phyloP scores from a whole-genome alignment of 306 rosid genomes.

The Styphnolobium japonicum region DNA sequence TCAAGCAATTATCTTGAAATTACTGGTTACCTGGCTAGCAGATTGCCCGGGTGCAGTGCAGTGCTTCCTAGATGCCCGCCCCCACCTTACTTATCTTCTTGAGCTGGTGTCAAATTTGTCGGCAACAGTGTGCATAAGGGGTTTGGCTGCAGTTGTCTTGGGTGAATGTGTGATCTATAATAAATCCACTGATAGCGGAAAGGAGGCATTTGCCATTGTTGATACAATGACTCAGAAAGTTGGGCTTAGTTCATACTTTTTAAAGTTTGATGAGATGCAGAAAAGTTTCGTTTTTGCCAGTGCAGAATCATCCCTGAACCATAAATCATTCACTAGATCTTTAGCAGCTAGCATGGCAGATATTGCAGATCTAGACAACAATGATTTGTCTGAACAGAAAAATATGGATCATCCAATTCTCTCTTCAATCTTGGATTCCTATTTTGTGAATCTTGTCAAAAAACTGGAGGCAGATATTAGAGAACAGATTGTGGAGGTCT shows the following conservation, averaged over 20 bases:
- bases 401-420: constrained; percentile 67
- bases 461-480: constrained; percentile 70
- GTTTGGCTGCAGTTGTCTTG: constrained; percentile 78
- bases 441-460: constrained; percentile 57
- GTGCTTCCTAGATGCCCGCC: constrained; percentile 89
- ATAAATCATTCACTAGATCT: constrained; percentile 69
- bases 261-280: constrained; percentile 86
- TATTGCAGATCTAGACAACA: constrained; percentile 63
- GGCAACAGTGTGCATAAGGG: constrained; percentile 67
- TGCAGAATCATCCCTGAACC: constrained; percentile 49
- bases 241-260: constrained; percentile 79
- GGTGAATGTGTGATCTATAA: constrained; percentile 95
- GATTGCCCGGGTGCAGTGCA: constrained; percentile 81
- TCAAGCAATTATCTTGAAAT: constrained; percentile 71
- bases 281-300: constrained; percentile 58
- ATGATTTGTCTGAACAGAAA: constrained; percentile 48
- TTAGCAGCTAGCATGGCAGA: constrained; percentile 86
- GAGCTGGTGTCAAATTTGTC: constrained; percentile 78
- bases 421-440: constrained; percentile 68
- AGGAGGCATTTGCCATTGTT: constrained; percentile 74
- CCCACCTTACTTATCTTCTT: constrained; percentile 84
- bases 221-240: constrained; percentile 81
- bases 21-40: constrained; percentile 81
- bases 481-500: constrained; percentile 74
- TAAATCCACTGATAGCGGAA: constrained; percentile 62